Percentiles rank a stretch among this genome's conserved stretches.
phyloP scores from a whole-genome alignment of 129 eudicot genomes.

The Centaurea solstitialis region DNA sequence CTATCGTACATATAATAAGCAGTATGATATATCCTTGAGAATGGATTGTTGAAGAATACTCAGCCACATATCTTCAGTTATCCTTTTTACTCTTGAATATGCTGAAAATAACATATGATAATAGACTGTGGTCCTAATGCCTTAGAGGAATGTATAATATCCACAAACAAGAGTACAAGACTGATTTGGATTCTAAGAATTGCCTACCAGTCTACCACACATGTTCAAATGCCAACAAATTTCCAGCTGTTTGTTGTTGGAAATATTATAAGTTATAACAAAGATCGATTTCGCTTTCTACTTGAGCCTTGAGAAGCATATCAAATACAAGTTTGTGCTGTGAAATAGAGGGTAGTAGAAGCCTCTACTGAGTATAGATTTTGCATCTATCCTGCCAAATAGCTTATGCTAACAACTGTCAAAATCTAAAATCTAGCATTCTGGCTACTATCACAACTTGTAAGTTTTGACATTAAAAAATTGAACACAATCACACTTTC shows the following conservation, averaged over 20 bases:
- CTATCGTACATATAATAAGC: not conserved
- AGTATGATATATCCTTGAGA: not conserved
- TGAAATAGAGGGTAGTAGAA: not conserved
- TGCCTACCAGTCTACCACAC: not conserved
- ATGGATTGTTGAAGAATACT: constrained; percentile 10
- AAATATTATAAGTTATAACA: not conserved
- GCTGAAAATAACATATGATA: constrained; percentile 29
- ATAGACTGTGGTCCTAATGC: constrained; percentile 22
- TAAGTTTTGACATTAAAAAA: not conserved
- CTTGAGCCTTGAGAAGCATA: constrained; percentile 5
- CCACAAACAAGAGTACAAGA: not conserved
- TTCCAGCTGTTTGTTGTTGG: constrained; percentile 19
- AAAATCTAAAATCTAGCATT: not conserved
- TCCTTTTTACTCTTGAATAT: constrained; percentile 26
- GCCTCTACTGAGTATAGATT: not conserved
- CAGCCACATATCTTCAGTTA: constrained; percentile 30
- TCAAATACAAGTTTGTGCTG: not conserved
- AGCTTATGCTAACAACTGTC: not conserved
- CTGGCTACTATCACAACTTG: not conserved
- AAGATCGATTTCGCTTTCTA: not conserved
- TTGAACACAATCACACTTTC: not conserved
- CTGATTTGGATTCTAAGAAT: not conserved
- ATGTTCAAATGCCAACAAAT: constrained; percentile 19
- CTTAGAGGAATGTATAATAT: not conserved
- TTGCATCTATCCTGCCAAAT: not conserved